Evolutionary conservation across 306 rosid genomes (phyloP).

Genomic region (Begonia peltatifolia): DNA sequence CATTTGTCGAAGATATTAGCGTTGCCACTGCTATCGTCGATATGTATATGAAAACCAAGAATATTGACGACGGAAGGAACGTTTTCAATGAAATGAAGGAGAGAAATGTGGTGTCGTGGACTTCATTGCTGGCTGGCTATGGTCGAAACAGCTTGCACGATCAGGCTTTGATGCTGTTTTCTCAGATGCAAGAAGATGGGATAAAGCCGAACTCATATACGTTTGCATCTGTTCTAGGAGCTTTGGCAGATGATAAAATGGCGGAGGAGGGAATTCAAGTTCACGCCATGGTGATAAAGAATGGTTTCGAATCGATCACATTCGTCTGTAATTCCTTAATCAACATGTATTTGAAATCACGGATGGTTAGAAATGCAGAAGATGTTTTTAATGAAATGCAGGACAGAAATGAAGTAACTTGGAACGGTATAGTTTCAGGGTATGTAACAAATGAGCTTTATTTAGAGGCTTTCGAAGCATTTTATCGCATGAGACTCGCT

Average conservation of each 20-base stretch:
- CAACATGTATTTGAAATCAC: constrained; percentile 53
- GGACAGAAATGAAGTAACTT: constrained; percentile 44
- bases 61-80: constrained; percentile 40
- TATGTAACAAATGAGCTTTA: constrained; percentile 38
- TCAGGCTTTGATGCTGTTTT: constrained; percentile 25
- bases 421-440: constrained; percentile 73
- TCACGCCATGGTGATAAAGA: constrained; percentile 49
- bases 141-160: constrained; percentile 29
- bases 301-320: constrained; percentile 36
- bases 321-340: constrained; percentile 51
- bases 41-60: constrained; percentile 72
- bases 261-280: constrained; percentile 44
- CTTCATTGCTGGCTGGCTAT: constrained; percentile 57
- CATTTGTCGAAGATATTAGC: constrained; percentile 38
- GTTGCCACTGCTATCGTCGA: constrained; percentile 69
- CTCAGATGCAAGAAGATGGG: constrained; percentile 39
- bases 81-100: constrained; percentile 61
- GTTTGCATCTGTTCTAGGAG: constrained; percentile 40
- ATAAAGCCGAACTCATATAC: constrained; percentile 45
- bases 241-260: constrained; percentile 32
- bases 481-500: constrained; percentile 37
- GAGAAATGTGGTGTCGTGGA: constrained; percentile 75
- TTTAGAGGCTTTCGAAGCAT: constrained; percentile 46
- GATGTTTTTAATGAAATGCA: constrained; percentile 44
- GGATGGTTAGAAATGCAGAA: constrained; percentile 42